Conservation (phyloP, 768 basidiomycete genomes). For the Macrolepiota albuminosa region DNA sequence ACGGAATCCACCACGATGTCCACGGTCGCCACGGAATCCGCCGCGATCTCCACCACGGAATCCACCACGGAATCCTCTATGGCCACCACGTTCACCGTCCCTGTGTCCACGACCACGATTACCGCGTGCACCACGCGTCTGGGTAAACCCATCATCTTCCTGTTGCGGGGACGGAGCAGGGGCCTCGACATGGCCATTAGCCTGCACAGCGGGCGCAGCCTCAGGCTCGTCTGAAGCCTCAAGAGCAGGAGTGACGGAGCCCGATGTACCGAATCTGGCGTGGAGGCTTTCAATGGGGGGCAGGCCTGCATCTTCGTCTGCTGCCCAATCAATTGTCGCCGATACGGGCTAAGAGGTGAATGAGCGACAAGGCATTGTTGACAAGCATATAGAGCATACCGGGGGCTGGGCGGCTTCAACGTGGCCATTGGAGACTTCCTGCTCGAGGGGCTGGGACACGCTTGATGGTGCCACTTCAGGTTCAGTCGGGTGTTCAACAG, state of each 20-base stretch:
- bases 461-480: slow-evolving; percentile 18
- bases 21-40: slow-evolving; percentile 29
- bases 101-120: slow-evolving; percentile 39
- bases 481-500: slow-evolving; percentile 21
- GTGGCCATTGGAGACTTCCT: slow-evolving; percentile 15
- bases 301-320: slow-evolving; percentile 72
- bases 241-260: slow-evolving; percentile 56
- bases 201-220: slow-evolving; percentile 20
- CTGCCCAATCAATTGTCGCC: slow-evolving; percentile 74
- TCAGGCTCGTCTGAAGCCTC: slow-evolving; percentile 21
- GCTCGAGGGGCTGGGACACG: slow-evolving; percentile 9
- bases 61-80: slow-evolving; percentile 29
- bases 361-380: not conserved
- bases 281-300: slow-evolving; percentile 77
- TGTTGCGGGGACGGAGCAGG: slow-evolving; percentile 16
- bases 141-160: slow-evolving; percentile 65
- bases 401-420: slow-evolving; percentile 11
- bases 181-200: slow-evolving; percentile 25
- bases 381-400: not conserved
- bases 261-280: slow-evolving; percentile 72
- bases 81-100: slow-evolving; percentile 21
- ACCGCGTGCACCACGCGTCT: slow-evolving; percentile 40
- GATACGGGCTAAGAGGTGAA: slow-evolving; percentile 9
- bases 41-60: slow-evolving; percentile 28
- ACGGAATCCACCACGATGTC: slow-evolving; percentile 39